Percentiles rank a stretch among this genome's conserved stretches.
These are phyloP conservation scores for Fraxinus angustifolia DNA, from an alignment of 305 asterid genomes.

Conservation along the genomic window DNA sequence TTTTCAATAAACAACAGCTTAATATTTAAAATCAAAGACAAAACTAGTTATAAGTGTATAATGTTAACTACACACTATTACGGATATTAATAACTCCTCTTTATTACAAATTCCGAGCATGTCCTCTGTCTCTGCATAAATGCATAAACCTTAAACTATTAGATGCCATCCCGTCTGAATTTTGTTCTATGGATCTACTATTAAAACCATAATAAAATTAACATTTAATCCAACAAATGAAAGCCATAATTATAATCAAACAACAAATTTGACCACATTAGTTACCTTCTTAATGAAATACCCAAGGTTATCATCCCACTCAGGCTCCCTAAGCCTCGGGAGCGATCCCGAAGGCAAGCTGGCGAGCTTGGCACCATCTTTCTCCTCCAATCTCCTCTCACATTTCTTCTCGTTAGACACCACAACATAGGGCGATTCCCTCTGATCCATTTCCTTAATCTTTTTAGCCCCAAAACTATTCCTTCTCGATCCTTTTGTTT, in stretches of 20 bases:
- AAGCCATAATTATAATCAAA: slow-evolving; percentile 5
- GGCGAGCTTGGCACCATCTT: slow-evolving; percentile 24
- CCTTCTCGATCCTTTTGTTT: slow-evolving; percentile 28
- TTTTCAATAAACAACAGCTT: background rate
- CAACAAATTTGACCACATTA: background rate
- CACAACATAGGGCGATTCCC: slow-evolving; percentile 49
- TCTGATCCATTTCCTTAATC: slow-evolving; percentile 38
- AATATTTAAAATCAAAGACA: background rate
- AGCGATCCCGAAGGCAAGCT: slow-evolving; percentile 17
- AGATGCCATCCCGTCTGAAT: background rate
- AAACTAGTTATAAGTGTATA: background rate
- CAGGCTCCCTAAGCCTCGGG: slow-evolving; percentile 36
- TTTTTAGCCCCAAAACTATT: slow-evolving; percentile 46
- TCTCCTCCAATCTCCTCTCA: slow-evolving; percentile 24
- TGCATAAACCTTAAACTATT: background rate
- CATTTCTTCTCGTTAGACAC: slow-evolving; percentile 23
- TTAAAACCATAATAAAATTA: background rate
- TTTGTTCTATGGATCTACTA: background rate
- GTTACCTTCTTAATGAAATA: slow-evolving; percentile 55
- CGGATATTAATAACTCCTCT: background rate
- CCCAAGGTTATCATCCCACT: slow-evolving; percentile 47
- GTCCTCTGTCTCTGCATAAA: background rate
- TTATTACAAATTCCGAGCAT: background rate
- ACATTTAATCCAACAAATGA: background rate
- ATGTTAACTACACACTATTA: background rate